These are phyloP conservation scores for Leptographium radiaticola DNA, from an alignment of 2,329 filamentous ascomycete species.

Conservation along the genomic window DNA sequence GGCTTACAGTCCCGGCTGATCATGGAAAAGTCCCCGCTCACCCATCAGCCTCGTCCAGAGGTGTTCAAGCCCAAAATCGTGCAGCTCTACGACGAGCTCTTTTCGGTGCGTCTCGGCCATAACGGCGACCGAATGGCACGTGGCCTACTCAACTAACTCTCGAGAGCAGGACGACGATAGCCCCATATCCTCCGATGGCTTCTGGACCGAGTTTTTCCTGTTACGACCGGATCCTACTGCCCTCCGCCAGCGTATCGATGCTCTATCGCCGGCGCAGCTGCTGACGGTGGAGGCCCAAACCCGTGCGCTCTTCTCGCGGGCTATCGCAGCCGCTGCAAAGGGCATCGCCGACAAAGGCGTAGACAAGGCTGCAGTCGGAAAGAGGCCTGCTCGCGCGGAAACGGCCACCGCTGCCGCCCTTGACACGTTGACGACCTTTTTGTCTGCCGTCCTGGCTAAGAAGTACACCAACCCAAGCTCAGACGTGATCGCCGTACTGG, in stretches of 20 bases:
- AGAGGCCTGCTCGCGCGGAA: not conserved
- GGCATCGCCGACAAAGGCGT: not conserved
- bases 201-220: conserved; percentile 94
- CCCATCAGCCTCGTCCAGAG: conserved; percentile 80
- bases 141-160: not conserved
- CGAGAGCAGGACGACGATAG: conserved; percentile 33
- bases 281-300: conserved; percentile 66
- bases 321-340: conserved; percentile 39
- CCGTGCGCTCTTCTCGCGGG: conserved; percentile 63
- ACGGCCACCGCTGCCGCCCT: conserved; percentile 2
- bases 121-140: not conserved
- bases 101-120: conserved; percentile 24
- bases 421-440: conserved; percentile 79
- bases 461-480: conserved; percentile 92
- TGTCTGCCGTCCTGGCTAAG: conserved; percentile 71
- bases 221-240: conserved; percentile 63
- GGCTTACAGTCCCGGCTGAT: no score
- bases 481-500: conserved; percentile 81
- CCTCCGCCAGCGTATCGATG: conserved; percentile 55
- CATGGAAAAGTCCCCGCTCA: conserved; percentile 63
- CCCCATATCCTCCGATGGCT: conserved; percentile 64
- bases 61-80: conserved; percentile 92
- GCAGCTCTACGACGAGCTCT: conserved; percentile 72
- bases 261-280: conserved; percentile 61
- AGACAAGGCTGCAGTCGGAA: not conserved